Evolutionary conservation across 768 basidiomycete species (phyloP), one percentile per base, ranked within the genome.

Genomic region (Suillus fuscotomentosus): DNA sequence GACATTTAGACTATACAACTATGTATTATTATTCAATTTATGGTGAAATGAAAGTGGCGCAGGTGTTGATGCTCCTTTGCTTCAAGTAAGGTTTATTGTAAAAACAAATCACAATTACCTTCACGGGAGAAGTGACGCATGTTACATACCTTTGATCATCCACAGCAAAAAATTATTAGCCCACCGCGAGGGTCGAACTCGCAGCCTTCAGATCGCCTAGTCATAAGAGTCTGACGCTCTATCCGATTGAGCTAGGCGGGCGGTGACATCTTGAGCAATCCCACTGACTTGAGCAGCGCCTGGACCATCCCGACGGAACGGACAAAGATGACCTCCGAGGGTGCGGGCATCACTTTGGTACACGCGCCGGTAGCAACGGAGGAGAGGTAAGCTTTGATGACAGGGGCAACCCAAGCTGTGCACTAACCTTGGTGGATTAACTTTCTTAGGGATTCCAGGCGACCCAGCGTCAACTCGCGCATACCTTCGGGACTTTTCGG

Each of bases 241-340:
- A 85, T 84, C 83, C 83, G 82, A 84, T 84, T 84, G 84, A 85
- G 83, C 84, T 85, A 84, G 83, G 83, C 83, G 81, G 84, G 83
- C 83, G 67, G 61, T 63, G 6, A 3, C 15, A 41, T 34, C 14
- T 22, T 39, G 7, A 11, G 2, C 15, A 41, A 22, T 39, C 15
- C 2, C 5, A 39, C 9, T 1, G 0, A 5, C 4, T 24, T 27
- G 22, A 14, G 4, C 15, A 6, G 22, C 15, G 5, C 24, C 9
- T 17, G 38, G 27, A 7, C 39, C 22, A 27, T 3, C 10, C 56
- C 56, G 56, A 57, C 56, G 56, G 56, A 17, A 34, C 31, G 53
- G 53, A 53, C 27, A 20, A 53, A 34, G 31, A 53, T 34, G 31
- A 34, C 31, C 31, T 13, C 53, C 53, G 34, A 6, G 51, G 5